Evolutionary conservation across 148 eudicot species (phyloP).

Genomic region (Polygonum maritimum): DNA sequence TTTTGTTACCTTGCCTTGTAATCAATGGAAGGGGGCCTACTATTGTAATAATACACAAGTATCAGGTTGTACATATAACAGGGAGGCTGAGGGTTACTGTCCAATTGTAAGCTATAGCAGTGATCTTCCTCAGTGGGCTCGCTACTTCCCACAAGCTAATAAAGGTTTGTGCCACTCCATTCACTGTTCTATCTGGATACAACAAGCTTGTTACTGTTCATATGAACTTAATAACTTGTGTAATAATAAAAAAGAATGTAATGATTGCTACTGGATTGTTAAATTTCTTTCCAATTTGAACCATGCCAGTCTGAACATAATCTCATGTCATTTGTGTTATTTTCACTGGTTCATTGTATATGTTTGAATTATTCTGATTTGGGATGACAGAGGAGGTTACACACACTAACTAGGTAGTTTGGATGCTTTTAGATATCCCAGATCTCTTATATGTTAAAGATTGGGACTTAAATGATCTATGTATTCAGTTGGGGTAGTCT

Average conservation of each 20-base stretch:
- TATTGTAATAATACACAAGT: slow-evolving; percentile 86
- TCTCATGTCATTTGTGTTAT: no score
- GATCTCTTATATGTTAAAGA: no score
- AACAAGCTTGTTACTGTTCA: background rate
- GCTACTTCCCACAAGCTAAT: slow-evolving; percentile 87
- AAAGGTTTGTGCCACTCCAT: slow-evolving; percentile 44
- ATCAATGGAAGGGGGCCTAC: slow-evolving; percentile 92
- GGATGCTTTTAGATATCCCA: no score
- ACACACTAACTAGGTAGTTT: no score
- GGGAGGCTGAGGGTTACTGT: slow-evolving; percentile 98
- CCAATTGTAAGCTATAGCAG: slow-evolving; percentile 72
- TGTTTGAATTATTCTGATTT: no score
- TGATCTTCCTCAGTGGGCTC: slow-evolving; percentile 94
- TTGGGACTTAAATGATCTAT: no score
- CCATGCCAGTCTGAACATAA: no score
- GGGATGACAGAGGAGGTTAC: no score
- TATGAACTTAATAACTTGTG: background rate
- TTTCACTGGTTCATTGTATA: no score
- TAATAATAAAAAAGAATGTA: background rate
- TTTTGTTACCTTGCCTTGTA: slow-evolving; percentile 77
- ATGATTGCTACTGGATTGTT: background rate
- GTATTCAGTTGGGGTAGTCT: no score
- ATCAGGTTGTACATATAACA: slow-evolving; percentile 93
- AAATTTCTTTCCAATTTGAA: no score
- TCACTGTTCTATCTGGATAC: background rate